Percentiles rank a stretch among this genome's conserved stretches.
Conservation (phyloP, 1,284 basidiomycete species). For the Amylostereum areolatum region DNA sequence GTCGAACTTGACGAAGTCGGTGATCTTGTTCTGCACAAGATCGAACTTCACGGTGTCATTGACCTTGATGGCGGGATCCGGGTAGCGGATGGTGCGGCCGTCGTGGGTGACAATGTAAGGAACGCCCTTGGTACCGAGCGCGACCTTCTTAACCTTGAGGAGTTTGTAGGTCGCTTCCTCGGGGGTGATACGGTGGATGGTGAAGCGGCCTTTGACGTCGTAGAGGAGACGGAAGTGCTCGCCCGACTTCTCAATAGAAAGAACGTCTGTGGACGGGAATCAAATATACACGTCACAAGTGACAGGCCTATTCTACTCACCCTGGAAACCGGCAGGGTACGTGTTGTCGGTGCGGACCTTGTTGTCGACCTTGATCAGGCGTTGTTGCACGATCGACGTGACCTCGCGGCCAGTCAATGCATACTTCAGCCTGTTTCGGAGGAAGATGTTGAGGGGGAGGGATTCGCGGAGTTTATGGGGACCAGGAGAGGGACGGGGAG, state of each 20-base stretch:
- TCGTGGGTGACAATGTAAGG: slow-evolving; percentile 99
- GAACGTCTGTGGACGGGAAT: slow-evolving; percentile 62
- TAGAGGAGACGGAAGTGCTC: slow-evolving; percentile 99
- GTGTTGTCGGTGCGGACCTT: slow-evolving; percentile 99
- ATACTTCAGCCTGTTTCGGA: slow-evolving; percentile 99
- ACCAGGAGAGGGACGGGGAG: slow-evolving; percentile 94
- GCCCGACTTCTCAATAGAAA: slow-evolving; percentile 97
- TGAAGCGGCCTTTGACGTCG: slow-evolving; percentile 99
- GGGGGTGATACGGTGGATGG: slow-evolving; percentile 98
- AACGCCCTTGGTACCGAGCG: slow-evolving; percentile 90
- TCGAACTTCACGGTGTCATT: slow-evolving; percentile 99
- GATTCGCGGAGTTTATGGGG: slow-evolving; percentile 99
- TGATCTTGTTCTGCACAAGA: slow-evolving; percentile 92
- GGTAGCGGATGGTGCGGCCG: slow-evolving; percentile 99
- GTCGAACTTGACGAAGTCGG: slow-evolving; percentile 94
- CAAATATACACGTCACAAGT: background rate
- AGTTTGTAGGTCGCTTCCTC: slow-evolving; percentile 99
- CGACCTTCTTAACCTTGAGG: slow-evolving; percentile 91
- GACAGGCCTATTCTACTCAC: slow-evolving; percentile 38
- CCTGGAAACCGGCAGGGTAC: slow-evolving; percentile 97
- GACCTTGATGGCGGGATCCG: slow-evolving; percentile 92
- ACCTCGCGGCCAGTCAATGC: slow-evolving; percentile 97
- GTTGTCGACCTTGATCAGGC: slow-evolving; percentile 96
- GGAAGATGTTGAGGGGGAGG: slow-evolving; percentile 90
- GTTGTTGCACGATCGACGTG: slow-evolving; percentile 90